Conservation (phyloP, 306 rosid species). For the Cucurbita argyrosperma region DNA sequence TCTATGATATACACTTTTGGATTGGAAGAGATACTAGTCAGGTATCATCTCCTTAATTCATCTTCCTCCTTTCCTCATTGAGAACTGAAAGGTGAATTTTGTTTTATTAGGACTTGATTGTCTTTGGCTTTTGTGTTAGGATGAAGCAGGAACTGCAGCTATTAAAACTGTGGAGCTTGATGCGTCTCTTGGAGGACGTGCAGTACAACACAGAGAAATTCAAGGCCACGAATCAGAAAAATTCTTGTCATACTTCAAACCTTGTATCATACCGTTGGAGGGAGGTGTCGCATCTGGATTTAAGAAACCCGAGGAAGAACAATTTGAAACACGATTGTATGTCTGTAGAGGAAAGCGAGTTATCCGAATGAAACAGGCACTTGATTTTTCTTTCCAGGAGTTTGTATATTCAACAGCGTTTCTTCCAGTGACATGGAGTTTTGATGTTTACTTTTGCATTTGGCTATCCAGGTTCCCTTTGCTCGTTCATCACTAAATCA, state of each 20-base stretch:
- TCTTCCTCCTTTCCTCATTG: slow-evolving; percentile 8
- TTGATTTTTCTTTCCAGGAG: slow-evolving; percentile 16
- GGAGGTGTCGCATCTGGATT: slow-evolving; percentile 89
- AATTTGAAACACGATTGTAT: slow-evolving; percentile 74
- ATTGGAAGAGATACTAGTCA: slow-evolving; percentile 97
- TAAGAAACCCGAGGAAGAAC: slow-evolving; percentile 61
- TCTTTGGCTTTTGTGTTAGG: slow-evolving; percentile 31
- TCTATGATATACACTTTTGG: slow-evolving; percentile 92
- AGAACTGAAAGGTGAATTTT: neutral
- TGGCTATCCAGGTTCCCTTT: slow-evolving; percentile 70
- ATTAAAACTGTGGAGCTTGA: slow-evolving; percentile 89
- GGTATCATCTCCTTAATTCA: slow-evolving; percentile 28
- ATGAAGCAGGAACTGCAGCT: slow-evolving; percentile 98
- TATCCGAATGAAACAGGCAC: slow-evolving; percentile 96
- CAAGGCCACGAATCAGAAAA: slow-evolving; percentile 98
- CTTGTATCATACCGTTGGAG: slow-evolving; percentile 92
- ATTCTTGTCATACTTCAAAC: slow-evolving; percentile 91
- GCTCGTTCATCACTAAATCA: slow-evolving; percentile 92
- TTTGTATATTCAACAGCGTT: neutral
- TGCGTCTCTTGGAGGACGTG: slow-evolving; percentile 87
- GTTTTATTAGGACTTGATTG: neutral
- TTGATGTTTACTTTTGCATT: slow-evolving; percentile 12
- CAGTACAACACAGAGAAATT: slow-evolving; percentile 88
- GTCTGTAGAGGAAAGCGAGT: slow-evolving; percentile 94
- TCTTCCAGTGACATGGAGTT: slow-evolving; percentile 2